Conservation (phyloP, 2,329 filamentous ascomycete genomes). For the Epichloe glyceriae region DNA sequence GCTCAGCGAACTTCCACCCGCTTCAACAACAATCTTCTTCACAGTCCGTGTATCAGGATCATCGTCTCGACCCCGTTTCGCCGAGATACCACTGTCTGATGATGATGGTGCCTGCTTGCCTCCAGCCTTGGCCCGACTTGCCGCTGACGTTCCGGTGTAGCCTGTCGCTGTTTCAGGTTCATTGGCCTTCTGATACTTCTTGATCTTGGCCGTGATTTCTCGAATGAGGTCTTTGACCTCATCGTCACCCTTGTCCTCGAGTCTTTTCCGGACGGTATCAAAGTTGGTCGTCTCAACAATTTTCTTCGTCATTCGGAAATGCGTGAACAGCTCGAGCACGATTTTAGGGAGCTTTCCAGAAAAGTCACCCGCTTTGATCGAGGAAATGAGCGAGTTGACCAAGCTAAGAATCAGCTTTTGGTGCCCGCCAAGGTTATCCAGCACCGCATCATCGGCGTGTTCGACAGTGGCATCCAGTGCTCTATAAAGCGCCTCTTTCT, state of each 20-base stretch:
- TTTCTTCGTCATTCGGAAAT: slow-evolving; percentile 47
- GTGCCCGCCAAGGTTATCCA: slow-evolving; percentile 46
- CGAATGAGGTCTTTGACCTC: slow-evolving; percentile 49
- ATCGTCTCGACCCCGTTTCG: slow-evolving; percentile 28
- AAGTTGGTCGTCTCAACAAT: slow-evolving; percentile 54
- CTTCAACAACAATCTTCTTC: slow-evolving; percentile 31
- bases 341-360: slow-evolving; percentile 40
- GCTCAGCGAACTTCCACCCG: slow-evolving; percentile 22
- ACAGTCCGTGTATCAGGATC: slow-evolving; percentile 25
- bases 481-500: slow-evolving; percentile 35
- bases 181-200: slow-evolving; percentile 23
- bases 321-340: slow-evolving; percentile 46
- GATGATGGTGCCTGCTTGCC: slow-evolving; percentile 14
- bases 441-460: slow-evolving; percentile 40
- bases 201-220: slow-evolving; percentile 38
- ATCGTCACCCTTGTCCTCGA: slow-evolving; percentile 49
- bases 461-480: slow-evolving; percentile 41
- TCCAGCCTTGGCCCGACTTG: slow-evolving; percentile 23
- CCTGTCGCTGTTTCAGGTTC: slow-evolving; percentile 24
- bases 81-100: slow-evolving; percentile 13
- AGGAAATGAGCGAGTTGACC: slow-evolving; percentile 40
- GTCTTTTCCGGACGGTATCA: slow-evolving; percentile 47
- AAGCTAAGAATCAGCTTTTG: slow-evolving; percentile 43
- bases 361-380: slow-evolving; percentile 39
- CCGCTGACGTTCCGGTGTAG: slow-evolving; percentile 27